phyloP scores from a whole-genome alignment of 768 basidiomycete species.

The Tephrocybe sp. region DNA sequence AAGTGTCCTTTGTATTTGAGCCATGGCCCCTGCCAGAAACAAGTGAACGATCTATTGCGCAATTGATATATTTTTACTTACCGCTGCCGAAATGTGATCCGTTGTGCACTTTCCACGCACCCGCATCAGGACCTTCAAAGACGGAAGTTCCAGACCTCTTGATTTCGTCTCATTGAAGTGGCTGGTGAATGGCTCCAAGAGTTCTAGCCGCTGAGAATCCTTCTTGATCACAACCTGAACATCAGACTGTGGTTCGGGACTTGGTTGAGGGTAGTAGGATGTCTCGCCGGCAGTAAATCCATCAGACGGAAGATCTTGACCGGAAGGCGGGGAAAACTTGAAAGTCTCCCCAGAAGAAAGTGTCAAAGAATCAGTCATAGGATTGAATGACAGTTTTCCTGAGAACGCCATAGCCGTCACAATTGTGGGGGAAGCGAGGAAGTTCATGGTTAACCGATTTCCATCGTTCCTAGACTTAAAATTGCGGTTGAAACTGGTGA shows the following conservation, averaged over 20 bases:
- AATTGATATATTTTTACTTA: slow-evolving; percentile 33
- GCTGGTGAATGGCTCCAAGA: slow-evolving; percentile 80
- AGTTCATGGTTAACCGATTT: slow-evolving; percentile 93
- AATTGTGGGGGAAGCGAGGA: slow-evolving; percentile 94
- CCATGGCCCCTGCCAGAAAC: slow-evolving; percentile 83
- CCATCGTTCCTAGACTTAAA: slow-evolving; percentile 96
- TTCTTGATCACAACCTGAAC: slow-evolving; percentile 76
- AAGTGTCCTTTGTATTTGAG: slow-evolving; percentile 98
- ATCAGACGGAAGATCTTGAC: slow-evolving; percentile 77
- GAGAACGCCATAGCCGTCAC: slow-evolving; percentile 98
- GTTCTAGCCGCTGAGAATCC: slow-evolving; percentile 82
- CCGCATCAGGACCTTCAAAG: slow-evolving; percentile 82
- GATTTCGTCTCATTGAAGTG: slow-evolving; percentile 61
- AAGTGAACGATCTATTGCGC: slow-evolving; percentile 1
- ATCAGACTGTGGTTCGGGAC: slow-evolving; percentile 73
- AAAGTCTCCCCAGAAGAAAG: slow-evolving; percentile 75
- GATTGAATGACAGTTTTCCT: slow-evolving; percentile 92
- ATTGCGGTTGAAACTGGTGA: slow-evolving; percentile 95
- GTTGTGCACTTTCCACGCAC: slow-evolving; percentile 99
- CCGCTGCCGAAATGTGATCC: slow-evolving; percentile 97
- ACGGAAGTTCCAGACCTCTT: slow-evolving; percentile 71
- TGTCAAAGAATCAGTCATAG: slow-evolving; percentile 71
- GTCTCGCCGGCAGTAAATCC: slow-evolving; percentile 79
- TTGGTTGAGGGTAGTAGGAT: slow-evolving; percentile 77
- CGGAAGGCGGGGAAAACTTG: slow-evolving; percentile 81